phyloP scores from a whole-genome alignment of 2,329 filamentous ascomycete species.

The Monilinia laxa region DNA sequence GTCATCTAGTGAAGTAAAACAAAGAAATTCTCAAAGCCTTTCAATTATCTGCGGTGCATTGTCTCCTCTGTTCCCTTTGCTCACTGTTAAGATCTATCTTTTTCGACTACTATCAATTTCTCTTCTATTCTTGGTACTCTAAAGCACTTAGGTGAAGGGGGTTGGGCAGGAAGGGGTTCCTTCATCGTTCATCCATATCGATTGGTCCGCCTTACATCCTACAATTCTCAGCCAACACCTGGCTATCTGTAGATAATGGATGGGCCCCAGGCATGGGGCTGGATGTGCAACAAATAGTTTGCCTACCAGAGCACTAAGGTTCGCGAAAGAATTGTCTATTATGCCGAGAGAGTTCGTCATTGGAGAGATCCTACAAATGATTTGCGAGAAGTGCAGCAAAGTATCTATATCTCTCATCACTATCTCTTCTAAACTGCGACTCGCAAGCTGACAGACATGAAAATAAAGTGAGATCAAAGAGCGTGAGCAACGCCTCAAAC shows the following conservation, averaged over 20 bases:
- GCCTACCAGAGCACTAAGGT: not conserved
- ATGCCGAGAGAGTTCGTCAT: not conserved
- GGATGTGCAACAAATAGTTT: not conserved
- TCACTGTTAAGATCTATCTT: too few species aligned
- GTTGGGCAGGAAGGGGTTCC: not conserved
- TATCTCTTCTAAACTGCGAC: not conserved
- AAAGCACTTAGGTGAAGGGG: not conserved
- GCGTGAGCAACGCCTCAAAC: not conserved
- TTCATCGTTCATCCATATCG: not conserved
- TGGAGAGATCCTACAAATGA: not conserved
- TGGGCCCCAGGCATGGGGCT: not conserved
- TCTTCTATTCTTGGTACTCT: not conserved
- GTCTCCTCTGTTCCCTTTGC: too few species aligned
- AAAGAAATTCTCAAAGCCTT: too few species aligned
- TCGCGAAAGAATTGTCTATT: not conserved
- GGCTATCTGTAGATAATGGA: not conserved
- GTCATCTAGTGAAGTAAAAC: too few species aligned
- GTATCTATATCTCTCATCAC: not conserved
- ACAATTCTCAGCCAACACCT: not conserved
- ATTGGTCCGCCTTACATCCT: not conserved
- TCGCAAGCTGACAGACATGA: not conserved
- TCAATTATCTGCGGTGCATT: too few species aligned
- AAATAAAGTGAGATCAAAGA: not conserved
- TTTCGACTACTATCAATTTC: not conserved
- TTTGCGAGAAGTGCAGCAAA: not conserved